These are phyloP conservation scores for Xylaria venustula DNA, from an alignment of 495 filamentous ascomycete species.

Conservation along the genomic window DNA sequence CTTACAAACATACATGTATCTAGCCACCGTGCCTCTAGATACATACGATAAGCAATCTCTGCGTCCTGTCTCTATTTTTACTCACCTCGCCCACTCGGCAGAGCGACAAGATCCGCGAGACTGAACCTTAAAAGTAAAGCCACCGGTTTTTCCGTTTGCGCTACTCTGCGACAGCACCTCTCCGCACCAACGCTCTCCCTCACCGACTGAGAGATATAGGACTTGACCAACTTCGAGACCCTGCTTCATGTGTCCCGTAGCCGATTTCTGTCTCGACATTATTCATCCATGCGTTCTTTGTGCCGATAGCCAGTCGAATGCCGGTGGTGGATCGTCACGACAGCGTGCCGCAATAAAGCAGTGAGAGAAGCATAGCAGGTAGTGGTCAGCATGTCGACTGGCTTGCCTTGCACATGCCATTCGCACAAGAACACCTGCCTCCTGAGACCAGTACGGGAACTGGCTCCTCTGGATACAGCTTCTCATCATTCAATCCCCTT, in stretches of 20 bases:
- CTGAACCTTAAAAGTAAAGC: background rate
- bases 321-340: background rate
- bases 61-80: background rate
- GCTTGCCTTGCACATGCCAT: slow-evolving; percentile 18
- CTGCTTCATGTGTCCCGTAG: background rate
- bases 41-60: background rate
- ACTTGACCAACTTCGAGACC: background rate
- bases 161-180: background rate
- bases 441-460: slow-evolving; percentile 11
- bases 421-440: slow-evolving; percentile 1
- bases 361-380: slow-evolving; percentile 3
- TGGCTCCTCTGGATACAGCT: background rate
- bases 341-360: slow-evolving; percentile 13
- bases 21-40: background rate
- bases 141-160: background rate
- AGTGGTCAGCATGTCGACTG: slow-evolving; percentile 34
- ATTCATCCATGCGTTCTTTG: slow-evolving; percentile 10
- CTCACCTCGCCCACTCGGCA: background rate
- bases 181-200: background rate
- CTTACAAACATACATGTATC: background rate
- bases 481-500: background rate
- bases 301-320: background rate
- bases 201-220: background rate
- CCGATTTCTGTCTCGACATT: background rate
- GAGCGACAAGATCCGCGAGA: background rate